Evolutionary conservation across 192 early-diverging fungal species (phyloP), one percentile per base, ranked within the genome.

Genomic region (Haplosporangium gracile): DNA sequence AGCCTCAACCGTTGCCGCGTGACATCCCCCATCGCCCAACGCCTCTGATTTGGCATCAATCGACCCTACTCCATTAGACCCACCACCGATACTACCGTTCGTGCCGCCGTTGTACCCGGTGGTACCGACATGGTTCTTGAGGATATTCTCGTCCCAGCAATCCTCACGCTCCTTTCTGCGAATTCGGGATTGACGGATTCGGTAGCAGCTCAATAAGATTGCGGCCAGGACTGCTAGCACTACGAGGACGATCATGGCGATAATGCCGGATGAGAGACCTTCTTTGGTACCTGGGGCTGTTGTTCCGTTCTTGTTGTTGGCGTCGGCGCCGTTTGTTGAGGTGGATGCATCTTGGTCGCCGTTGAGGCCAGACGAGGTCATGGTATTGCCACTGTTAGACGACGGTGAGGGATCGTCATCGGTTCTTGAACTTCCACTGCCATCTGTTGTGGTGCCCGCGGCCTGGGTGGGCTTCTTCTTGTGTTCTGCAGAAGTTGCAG

Each of bases 101-200:
- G 39, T 20, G 20, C 39, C 40, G 32, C n/a, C 38, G 24, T 40
- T 76, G 42, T 55, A 74, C 13, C 38, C 73, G 16, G 39, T 51
- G 34, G 39, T 36, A 20, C 55, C 34, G 20, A 73, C 49, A 81
- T 81, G 73, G 10, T 80, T 60, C 63, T 70, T 81, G 32, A 81
- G 47, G 40, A 81, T 75, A 24, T 81, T 45, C 18, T 70, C 72
- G 65, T 81, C 79, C 72, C 72, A 81, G 26, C 55, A 40, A 11
- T 20, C 24, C 20, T 72, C 70, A 10, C 79, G 72, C 36, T 63
- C n/a, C 10, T 20, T 40, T 32, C 65, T 26, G 15, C 72, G 55
- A 34, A 26, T 43, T 0, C 68, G 43, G n/a, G 79, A 40, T 47
- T 81, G 79, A 1, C 72, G 72, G 72, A 81, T 65, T 42, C 42